phyloP scores from a whole-genome alignment of 345 rosid species.

The Eucalyptus tenuipes region DNA sequence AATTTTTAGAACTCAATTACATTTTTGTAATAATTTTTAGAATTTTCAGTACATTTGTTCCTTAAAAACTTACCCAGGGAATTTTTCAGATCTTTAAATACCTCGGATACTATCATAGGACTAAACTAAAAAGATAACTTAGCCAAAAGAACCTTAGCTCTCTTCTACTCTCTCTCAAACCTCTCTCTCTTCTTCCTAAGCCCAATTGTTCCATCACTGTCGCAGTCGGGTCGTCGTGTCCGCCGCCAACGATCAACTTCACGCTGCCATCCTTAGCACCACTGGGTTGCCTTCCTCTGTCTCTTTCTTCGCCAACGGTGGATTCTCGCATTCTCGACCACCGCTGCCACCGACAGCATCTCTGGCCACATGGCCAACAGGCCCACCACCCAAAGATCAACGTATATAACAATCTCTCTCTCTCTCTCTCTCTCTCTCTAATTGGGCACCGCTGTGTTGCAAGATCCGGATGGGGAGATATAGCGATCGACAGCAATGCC shows the following conservation, averaged over 20 bases:
- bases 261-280: background rate
- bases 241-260: background rate
- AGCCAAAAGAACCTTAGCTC: background rate
- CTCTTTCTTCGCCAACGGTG: background rate
- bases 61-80: no score
- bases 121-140: background rate
- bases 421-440: background rate
- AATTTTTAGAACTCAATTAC: no score
- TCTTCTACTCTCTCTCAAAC: background rate
- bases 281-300: background rate
- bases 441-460: background rate
- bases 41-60: no score
- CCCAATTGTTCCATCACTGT: background rate
- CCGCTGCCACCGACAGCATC: conserved; percentile 11
- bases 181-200: background rate
- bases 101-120: background rate
- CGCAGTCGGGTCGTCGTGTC: background rate
- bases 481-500: background rate
- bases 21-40: no score
- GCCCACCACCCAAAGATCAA: background rate
- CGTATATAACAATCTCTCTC: background rate
- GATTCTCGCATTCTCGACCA: conserved; percentile 1
- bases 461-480: background rate
- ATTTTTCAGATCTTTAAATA: no score
- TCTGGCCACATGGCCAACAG: background rate